Evolutionary conservation across 2,329 filamentous ascomycete species (phyloP), one percentile per base, ranked within the genome.

Genomic region (Sordariomycetes sp.): DNA sequence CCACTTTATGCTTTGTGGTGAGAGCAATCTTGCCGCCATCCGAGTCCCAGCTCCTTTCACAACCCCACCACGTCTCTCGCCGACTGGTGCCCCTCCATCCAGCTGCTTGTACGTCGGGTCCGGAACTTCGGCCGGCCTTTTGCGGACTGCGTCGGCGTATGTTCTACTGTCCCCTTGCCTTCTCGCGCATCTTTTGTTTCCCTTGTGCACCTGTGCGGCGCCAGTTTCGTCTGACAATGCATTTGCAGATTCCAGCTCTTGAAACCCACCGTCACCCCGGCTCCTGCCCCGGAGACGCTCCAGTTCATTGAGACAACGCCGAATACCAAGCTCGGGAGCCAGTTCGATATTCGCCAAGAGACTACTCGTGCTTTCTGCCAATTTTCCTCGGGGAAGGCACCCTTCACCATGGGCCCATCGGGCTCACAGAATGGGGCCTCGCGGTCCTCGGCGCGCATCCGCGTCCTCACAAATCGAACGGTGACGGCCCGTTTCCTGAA

Each of bases 381-480:
- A n/a, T n/a, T n/a, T n/a, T 46, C 18, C 16, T n/a, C 18, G 16
- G 18, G 14, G 16, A 7, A n/a, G 14, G 14, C 40, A 46, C 20
- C n/a, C 5, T 14, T n/a, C 46, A 24, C 20, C 46, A 50, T 50
- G 46, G 20, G n/a, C 3, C 22, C 46, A 11, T 24, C 46, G 11
- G 11, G 11, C 46, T 11, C n/a, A 11, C 46, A 22, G 46, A 24
- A 50, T 25, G 50, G 56, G 32, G 56, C 50, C 32, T 53, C 56
- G 16, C 34, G 56, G 20, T 53, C 56, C 25, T 58, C 56, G n/a
- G 34, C 56, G 20, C 56, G 56, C 50, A 58, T 58, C 22, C 56
- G 56, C 35, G 52, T 40, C 24, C 51, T 51, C 34, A 46, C 46
- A 50, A 24, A 20, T 24, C 46, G 46, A 50, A 20, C 20, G 20